A percentile compares a stretch with the other conserved stretches of the same genome.
Evolutionary conservation across 257 asterid species (phyloP).

Genomic region (Plantago major): DNA sequence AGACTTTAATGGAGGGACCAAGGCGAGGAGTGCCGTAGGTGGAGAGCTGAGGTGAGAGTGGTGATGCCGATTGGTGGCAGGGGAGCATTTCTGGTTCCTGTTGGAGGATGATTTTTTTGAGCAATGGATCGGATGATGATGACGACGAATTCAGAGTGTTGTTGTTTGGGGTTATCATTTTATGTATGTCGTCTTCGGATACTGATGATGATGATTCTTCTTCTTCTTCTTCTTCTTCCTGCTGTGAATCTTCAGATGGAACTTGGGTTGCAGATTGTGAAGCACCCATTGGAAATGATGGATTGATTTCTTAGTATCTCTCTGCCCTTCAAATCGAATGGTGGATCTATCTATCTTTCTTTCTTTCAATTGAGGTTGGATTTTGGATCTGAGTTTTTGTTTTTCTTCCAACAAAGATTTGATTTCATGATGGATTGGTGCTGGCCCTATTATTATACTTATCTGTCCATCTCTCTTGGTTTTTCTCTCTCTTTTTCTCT

Average conservation of each 20-base stretch:
- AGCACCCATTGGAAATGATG: conserved; percentile 65
- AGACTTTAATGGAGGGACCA: conserved; percentile 87
- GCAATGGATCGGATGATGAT: conserved; percentile 25
- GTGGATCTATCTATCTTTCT: too few species aligned
- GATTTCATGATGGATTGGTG: too few species aligned
- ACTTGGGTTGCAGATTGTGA: conserved; percentile 56
- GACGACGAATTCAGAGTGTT: conserved; percentile 13
- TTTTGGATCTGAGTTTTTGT: not conserved
- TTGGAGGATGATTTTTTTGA: conserved; percentile 70
- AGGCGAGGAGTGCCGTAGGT: conserved; percentile 73
- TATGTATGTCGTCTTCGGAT: conserved; percentile 31
- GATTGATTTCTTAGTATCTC: too few species aligned
- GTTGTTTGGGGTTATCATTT: too few species aligned
- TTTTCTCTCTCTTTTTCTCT: too few species aligned
- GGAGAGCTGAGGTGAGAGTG: conserved; percentile 94
- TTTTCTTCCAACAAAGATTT: not conserved
- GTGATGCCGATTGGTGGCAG: conserved; percentile 97
- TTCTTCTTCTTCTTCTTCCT: conserved; percentile 38
- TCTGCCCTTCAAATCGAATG: too few species aligned
- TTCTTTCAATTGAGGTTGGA: not conserved
- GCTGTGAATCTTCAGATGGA: conserved; percentile 49
- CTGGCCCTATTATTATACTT: too few species aligned
- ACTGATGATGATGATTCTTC: conserved; percentile 27
- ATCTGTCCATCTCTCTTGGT: too few species aligned
- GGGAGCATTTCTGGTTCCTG: conserved; percentile 98